Evolutionary conservation across 2,329 filamentous ascomycete genomes (phyloP).

Genomic region (Beauveria scarabaeidicola): DNA sequence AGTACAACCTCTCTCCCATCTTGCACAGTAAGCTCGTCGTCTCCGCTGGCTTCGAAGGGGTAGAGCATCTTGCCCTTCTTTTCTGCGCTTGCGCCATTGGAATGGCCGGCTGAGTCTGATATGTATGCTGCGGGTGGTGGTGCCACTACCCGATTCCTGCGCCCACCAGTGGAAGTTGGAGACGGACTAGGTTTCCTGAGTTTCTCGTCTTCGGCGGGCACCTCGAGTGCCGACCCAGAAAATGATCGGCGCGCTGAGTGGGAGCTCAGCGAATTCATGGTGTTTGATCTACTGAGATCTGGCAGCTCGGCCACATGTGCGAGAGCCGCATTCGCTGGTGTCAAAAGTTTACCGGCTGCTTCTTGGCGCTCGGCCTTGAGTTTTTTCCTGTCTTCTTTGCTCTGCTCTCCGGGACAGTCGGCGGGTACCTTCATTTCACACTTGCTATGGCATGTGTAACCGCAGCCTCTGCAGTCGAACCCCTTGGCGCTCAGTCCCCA

Average conservation of each 20-base stretch:
- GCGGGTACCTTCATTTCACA: slow-evolving; percentile 98
- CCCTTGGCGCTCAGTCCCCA: slow-evolving; percentile 97
- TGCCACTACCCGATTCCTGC: slow-evolving; percentile 70
- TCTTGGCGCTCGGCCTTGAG: slow-evolving; percentile 81
- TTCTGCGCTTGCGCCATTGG: slow-evolving; percentile 33
- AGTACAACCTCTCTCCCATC: slow-evolving; percentile 73
- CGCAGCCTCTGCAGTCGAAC: slow-evolving; percentile 91
- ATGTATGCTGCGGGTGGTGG: slow-evolving; percentile 80
- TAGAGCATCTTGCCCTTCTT: slow-evolving; percentile 82
- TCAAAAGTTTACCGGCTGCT: slow-evolving; percentile 55
- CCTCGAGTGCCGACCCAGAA: slow-evolving; percentile 47
- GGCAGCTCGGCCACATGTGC: slow-evolving; percentile 53
- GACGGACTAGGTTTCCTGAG: slow-evolving; percentile 7
- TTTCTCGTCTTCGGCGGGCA: background rate
- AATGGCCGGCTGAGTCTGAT: slow-evolving; percentile 49
- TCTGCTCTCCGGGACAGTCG: slow-evolving; percentile 87
- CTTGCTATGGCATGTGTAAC: slow-evolving; percentile 97
- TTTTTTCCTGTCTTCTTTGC: slow-evolving; percentile 92
- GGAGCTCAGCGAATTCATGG: slow-evolving; percentile 83
- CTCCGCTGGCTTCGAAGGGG: slow-evolving; percentile 67
- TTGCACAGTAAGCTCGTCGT: slow-evolving; percentile 71
- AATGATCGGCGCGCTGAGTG: slow-evolving; percentile 71
- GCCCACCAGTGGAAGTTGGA: slow-evolving; percentile 14
- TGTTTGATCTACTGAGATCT: slow-evolving; percentile 68
- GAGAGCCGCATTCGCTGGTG: slow-evolving; percentile 32